A percentile compares a stretch with the other conserved stretches of the same genome.
phyloP scores from a whole-genome alignment of 2,329 filamentous ascomycete genomes.

The Paraphaeosphaeria minitans region DNA sequence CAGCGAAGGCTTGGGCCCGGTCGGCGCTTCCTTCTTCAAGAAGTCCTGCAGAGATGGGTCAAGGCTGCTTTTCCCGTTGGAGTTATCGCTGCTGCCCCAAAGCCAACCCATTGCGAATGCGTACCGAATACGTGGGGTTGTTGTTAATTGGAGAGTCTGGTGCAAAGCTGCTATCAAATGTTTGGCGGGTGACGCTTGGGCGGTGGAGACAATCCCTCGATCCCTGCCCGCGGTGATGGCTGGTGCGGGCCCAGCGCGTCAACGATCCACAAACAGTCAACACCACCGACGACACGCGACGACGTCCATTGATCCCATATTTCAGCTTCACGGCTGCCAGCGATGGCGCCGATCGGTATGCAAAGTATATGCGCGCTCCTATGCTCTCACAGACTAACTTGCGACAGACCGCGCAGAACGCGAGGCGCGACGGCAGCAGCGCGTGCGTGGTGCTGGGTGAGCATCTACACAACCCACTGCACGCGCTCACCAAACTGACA shows the following conservation, averaged over 20 bases:
- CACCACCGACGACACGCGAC: constrained; percentile 12
- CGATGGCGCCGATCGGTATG: constrained; percentile 44
- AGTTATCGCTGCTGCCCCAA: constrained; percentile 54
- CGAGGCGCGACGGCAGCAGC: constrained; percentile 61
- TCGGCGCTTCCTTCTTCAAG: constrained; percentile 79
- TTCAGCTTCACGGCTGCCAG: neutral
- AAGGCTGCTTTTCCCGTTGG: constrained; percentile 68
- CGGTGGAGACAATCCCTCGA: constrained; percentile 15
- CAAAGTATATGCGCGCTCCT: neutral
- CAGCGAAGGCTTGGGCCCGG: constrained; percentile 61
- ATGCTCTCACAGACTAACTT: constrained; percentile 13
- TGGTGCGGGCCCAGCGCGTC: constrained; percentile 10
- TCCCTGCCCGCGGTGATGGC: neutral
- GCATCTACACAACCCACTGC: constrained; percentile 28
- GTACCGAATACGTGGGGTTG: neutral
- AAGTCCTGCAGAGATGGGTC: constrained; percentile 85
- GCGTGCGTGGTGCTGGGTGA: constrained; percentile 63
- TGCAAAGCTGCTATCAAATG: constrained; percentile 1
- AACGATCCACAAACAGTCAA: constrained; percentile 14
- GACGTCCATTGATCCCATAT: neutral
- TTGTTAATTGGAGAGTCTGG: neutral
- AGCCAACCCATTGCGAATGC: constrained; percentile 64
- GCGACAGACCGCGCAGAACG: constrained; percentile 46
- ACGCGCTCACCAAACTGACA: constrained; percentile 25
- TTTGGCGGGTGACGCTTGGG: neutral